Evolutionary conservation across 2,329 filamentous ascomycete genomes (phyloP).

Genomic region (Aspergillus udagawae): DNA sequence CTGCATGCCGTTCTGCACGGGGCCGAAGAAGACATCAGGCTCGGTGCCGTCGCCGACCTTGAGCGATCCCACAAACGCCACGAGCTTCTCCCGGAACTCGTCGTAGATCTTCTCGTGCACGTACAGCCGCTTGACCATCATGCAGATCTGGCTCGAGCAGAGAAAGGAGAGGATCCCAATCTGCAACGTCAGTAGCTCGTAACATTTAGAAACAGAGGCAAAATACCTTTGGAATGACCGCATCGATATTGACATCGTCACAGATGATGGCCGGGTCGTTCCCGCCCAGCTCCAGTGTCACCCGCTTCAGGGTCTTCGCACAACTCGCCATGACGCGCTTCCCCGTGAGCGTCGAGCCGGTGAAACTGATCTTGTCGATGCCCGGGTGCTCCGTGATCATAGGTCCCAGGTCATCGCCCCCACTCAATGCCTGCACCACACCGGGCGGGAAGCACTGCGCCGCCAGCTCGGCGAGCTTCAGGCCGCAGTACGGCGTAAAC

Average conservation of each 20-base stretch:
- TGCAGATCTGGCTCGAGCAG: slow-evolving; percentile 54
- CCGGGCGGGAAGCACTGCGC: slow-evolving; percentile 51
- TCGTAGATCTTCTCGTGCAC: slow-evolving; percentile 60
- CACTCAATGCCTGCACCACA: slow-evolving; percentile 55
- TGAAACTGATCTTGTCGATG: slow-evolving; percentile 58
- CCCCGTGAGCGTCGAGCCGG: slow-evolving; percentile 51
- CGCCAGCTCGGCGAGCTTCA: slow-evolving; percentile 52
- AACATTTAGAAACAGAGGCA: background rate
- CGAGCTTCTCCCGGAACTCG: slow-evolving; percentile 47
- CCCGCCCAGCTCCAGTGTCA: slow-evolving; percentile 53
- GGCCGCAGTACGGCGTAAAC: slow-evolving; percentile 50
- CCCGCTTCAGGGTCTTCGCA: slow-evolving; percentile 50
- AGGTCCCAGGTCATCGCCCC: slow-evolving; percentile 53
- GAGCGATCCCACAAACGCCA: slow-evolving; percentile 43
- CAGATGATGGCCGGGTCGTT: slow-evolving; percentile 55
- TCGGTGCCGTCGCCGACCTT: slow-evolving; percentile 39
- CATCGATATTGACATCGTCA: slow-evolving; percentile 49
- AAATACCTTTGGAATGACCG: slow-evolving; percentile 37
- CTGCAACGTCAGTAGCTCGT: slow-evolving; percentile 11
- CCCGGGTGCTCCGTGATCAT: slow-evolving; percentile 52
- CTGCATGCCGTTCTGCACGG: slow-evolving; percentile 63
- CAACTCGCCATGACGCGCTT: slow-evolving; percentile 49
- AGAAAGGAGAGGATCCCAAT: slow-evolving; percentile 49
- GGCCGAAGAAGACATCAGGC: slow-evolving; percentile 51
- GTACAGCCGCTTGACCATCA: slow-evolving; percentile 57